Conservation (phyloP, 225 moss, liverwort and hornwort genomes). For the Marchantia paleacea region DNA sequence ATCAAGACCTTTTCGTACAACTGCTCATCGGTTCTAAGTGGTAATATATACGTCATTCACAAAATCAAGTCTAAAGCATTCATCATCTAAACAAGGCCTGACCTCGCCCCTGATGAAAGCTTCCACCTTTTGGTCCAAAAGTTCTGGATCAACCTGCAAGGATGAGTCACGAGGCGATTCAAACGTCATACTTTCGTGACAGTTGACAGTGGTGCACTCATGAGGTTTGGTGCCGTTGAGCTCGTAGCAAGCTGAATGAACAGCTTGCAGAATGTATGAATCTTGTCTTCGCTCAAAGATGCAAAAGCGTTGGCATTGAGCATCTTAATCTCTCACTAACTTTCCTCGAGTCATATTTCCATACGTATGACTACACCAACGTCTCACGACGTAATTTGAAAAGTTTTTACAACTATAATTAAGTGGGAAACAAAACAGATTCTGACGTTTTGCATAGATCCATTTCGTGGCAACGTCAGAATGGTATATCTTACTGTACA, state of each 20-base stretch:
- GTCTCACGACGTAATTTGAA: not conserved
- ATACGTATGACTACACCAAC: not conserved
- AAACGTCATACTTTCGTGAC: not conserved
- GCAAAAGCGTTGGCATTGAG: not conserved
- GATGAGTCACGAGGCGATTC: not conserved
- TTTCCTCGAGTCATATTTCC: not conserved
- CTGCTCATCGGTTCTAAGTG: not conserved
- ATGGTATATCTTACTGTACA: too few species aligned
- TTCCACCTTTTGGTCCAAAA: slow-evolving; percentile 47
- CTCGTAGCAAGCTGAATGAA: not conserved
- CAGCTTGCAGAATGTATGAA: not conserved
- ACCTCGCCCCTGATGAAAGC: slow-evolving; percentile 40
- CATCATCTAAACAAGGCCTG: slow-evolving; percentile 1
- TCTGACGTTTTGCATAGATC: not conserved
- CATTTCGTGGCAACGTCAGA: too few species aligned
- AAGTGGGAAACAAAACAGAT: not conserved
- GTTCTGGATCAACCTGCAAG: slow-evolving; percentile 62
- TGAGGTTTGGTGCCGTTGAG: not conserved
- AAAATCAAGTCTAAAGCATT: not conserved
- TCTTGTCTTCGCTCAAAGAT: not conserved
- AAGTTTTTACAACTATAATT: not conserved
- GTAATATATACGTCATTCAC: not conserved
- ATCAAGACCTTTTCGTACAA: not conserved
- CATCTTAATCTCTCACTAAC: not conserved
- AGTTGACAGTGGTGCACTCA: not conserved